phyloP scores from a whole-genome alignment of 257 asterid genomes.

The Striga asiatica region DNA sequence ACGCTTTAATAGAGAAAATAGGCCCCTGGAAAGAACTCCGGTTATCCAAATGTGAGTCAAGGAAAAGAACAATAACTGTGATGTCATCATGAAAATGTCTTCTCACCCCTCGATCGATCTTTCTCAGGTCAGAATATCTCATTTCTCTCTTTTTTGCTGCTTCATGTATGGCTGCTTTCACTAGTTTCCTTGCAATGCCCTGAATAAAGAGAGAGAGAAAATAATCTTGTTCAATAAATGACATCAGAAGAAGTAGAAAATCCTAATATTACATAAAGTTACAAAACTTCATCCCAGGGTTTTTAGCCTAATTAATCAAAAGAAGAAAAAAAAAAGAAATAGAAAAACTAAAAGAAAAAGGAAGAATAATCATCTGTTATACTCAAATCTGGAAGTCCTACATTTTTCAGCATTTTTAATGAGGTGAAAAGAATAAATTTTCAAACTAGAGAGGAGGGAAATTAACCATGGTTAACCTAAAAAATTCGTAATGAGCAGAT shows the following conservation, averaged over 20 bases:
- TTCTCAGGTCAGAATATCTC: constrained; percentile 59
- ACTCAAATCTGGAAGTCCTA: not conserved
- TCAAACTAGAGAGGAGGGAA: not conserved
- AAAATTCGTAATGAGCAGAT: no score
- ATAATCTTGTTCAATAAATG: no score
- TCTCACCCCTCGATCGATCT: constrained; percentile 53
- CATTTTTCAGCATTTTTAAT: not conserved
- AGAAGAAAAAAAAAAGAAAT: no score
- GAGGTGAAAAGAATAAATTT: not conserved
- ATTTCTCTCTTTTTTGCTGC: constrained; percentile 72
- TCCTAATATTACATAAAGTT: no score
- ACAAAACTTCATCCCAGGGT: no score
- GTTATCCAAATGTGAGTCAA: constrained; percentile 39
- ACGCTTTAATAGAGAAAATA: constrained; percentile 38
- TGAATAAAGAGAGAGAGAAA: constrained; percentile 14
- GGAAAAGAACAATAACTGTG: constrained; percentile 51
- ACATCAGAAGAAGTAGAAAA: no score
- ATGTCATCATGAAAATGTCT: constrained; percentile 76
- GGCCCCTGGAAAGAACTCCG: constrained; percentile 29
- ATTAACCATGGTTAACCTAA: no score
- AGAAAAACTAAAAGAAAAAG: no score
- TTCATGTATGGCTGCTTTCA: constrained; percentile 56
- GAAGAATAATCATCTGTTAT: no score
- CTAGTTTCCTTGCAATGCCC: constrained; percentile 62
- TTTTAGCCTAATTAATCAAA: no score